These are phyloP conservation scores for Zymoseptoria tritici DNA, from an alignment of 2,329 filamentous ascomycete genomes.

Conservation along the genomic window DNA sequence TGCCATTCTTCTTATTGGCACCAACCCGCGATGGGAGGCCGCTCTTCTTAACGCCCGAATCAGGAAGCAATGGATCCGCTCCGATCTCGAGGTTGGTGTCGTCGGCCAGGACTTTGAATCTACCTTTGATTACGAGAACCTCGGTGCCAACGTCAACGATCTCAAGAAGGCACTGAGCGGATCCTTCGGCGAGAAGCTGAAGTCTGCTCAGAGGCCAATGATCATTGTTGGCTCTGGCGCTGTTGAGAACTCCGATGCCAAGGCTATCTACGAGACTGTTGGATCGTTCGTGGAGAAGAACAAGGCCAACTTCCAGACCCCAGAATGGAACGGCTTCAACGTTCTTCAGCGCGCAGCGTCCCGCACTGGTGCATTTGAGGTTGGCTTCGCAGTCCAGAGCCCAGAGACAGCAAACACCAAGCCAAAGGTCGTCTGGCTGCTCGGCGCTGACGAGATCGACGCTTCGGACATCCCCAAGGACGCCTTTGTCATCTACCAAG, in stretches of 20 bases:
- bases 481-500: slow-evolving; percentile 95
- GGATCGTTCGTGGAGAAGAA: slow-evolving; percentile 91
- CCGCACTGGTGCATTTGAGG: slow-evolving; percentile 85
- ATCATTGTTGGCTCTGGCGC: slow-evolving; percentile 91
- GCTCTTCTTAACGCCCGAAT: slow-evolving; percentile 94
- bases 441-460: slow-evolving; percentile 86
- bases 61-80: slow-evolving; percentile 94
- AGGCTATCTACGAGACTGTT: slow-evolving; percentile 86
- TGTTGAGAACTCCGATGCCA: slow-evolving; percentile 83
- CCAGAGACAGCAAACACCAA: slow-evolving; percentile 71
- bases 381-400: slow-evolving; percentile 87
- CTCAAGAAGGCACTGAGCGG: slow-evolving; percentile 81
- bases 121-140: slow-evolving; percentile 90
- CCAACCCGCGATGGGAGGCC: slow-evolving; percentile 91
- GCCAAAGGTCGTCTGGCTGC: slow-evolving; percentile 93
- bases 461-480: slow-evolving; percentile 86
- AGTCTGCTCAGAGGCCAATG: slow-evolving; percentile 84
- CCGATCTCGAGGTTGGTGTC: slow-evolving; percentile 85
- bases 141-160: slow-evolving; percentile 69
- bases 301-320: slow-evolving; percentile 74
- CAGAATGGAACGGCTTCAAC: slow-evolving; percentile 97
- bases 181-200: slow-evolving; percentile 86
- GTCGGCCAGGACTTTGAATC: slow-evolving; percentile 88
- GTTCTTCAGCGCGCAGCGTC: slow-evolving; percentile 91
- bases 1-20: slow-evolving; percentile 83